Evolutionary conservation across 2,329 filamentous ascomycete genomes (phyloP).

Genomic region (Phyllosticta citribraziliensis): DNA sequence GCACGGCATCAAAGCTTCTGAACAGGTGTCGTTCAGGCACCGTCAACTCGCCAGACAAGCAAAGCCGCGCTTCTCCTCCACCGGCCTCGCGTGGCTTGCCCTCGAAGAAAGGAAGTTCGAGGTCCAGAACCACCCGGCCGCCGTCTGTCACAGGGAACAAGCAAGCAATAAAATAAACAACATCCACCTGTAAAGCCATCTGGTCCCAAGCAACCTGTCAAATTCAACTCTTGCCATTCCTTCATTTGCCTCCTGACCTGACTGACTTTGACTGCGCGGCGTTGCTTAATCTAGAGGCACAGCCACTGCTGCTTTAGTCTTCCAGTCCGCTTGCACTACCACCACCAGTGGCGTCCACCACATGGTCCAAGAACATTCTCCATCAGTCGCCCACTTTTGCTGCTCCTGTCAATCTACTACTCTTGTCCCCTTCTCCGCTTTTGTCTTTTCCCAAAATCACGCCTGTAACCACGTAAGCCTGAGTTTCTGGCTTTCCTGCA

Average conservation of each 20-base stretch:
- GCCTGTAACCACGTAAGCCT: conserved; percentile 37
- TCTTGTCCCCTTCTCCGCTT: conserved; percentile 31
- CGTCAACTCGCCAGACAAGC: neutral
- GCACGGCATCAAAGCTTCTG: neutral
- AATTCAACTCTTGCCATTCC: neutral
- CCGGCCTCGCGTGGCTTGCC: neutral
- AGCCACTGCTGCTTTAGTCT: neutral
- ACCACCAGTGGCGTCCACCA: neutral
- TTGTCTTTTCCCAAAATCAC: conserved; percentile 35
- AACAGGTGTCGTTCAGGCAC: neutral
- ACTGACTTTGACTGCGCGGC: neutral
- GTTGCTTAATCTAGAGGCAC: neutral
- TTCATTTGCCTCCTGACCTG: neutral
- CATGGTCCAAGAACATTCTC: neutral
- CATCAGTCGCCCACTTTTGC: conserved; percentile 27
- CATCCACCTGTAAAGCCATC: neutral
- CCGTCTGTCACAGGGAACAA: neutral
- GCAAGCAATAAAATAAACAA: neutral
- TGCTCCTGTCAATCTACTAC: conserved; percentile 28
- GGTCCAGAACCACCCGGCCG: neutral
- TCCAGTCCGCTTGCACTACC: neutral
- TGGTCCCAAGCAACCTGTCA: neutral
- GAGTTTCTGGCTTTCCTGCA: neutral
- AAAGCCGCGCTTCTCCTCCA: neutral
- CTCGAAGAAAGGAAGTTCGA: conserved; percentile 4